Percentiles rank a stretch among this genome's conserved stretches.
phyloP scores from a whole-genome alignment of 2,329 filamentous ascomycete genomes.

The Mycogone perniciosa region DNA sequence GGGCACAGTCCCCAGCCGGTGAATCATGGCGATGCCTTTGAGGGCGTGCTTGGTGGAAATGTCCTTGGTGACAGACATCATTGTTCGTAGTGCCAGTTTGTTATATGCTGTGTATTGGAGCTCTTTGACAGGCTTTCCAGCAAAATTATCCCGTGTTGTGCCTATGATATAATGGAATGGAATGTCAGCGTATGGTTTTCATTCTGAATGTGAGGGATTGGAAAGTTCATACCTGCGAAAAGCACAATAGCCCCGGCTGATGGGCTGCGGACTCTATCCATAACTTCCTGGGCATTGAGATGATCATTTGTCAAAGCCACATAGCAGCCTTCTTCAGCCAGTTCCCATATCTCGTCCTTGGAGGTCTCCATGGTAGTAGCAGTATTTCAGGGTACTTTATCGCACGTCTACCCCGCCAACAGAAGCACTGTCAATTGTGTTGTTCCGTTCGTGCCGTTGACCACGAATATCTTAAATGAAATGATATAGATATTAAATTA shows the following conservation, averaged over 20 bases:
- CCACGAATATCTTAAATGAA: too few relatives aligned
- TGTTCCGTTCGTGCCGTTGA: too few relatives aligned
- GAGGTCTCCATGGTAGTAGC: slow-evolving; percentile 9
- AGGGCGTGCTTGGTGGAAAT: slow-evolving; percentile 57
- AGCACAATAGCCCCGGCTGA: slow-evolving; percentile 70
- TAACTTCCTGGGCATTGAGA: slow-evolving; percentile 51
- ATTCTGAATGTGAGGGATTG: slow-evolving; percentile 9
- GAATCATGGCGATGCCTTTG: slow-evolving; percentile 69
- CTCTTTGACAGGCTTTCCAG: slow-evolving; percentile 62
- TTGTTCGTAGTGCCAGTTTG: slow-evolving; percentile 61
- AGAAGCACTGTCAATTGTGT: too few relatives aligned
- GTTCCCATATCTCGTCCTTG: slow-evolving; percentile 29
- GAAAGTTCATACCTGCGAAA: slow-evolving; percentile 55
- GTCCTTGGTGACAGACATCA: slow-evolving; percentile 56
- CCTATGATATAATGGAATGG: slow-evolving; percentile 36
- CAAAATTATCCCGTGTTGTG: slow-evolving; percentile 72
- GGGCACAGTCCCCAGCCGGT: slow-evolving; percentile 78
- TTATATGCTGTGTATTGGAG: slow-evolving; percentile 72
- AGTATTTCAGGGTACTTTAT: too few relatives aligned
- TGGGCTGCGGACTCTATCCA: slow-evolving; percentile 64
- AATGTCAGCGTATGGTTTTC: background rate
- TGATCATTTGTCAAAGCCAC: slow-evolving; percentile 61
- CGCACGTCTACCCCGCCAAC: too few relatives aligned
- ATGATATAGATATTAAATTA: too few relatives aligned
- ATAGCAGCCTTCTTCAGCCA: slow-evolving; percentile 48